These are phyloP conservation scores for Hansfordia pulvinata DNA, from an alignment of 2,329 filamentous ascomycete genomes.

Conservation along the genomic window DNA sequence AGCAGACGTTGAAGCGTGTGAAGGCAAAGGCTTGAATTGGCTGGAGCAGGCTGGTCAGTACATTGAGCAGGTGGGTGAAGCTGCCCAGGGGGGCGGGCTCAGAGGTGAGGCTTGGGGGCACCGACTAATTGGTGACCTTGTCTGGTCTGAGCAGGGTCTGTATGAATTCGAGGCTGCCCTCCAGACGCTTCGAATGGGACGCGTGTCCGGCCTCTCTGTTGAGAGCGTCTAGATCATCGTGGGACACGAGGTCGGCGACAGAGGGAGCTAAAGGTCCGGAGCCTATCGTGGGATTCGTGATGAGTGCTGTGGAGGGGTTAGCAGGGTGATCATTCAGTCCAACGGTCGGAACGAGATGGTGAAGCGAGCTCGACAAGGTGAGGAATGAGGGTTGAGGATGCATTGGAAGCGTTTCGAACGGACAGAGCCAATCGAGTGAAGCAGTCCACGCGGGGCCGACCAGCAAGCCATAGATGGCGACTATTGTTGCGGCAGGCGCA, in stretches of 20 bases:
- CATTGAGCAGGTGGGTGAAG: no score
- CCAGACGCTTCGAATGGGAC: slow-evolving; percentile 49
- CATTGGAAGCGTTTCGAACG: no score
- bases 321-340: slow-evolving; percentile 6
- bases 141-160: slow-evolving; percentile 59
- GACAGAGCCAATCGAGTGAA: no score
- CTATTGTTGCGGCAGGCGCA: no score
- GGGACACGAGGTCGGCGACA: slow-evolving; percentile 35
- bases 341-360: slow-evolving; percentile 1
- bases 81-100: background rate
- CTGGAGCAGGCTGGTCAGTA: slow-evolving; percentile 23
- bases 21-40: slow-evolving; percentile 41
- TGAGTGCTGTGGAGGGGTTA: slow-evolving; percentile 36
- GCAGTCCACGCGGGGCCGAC: no score
- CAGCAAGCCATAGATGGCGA: no score
- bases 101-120: slow-evolving; percentile 1
- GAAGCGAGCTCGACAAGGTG: no score
- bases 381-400: no score
- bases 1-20: slow-evolving; percentile 14
- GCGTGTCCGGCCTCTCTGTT: slow-evolving; percentile 54
- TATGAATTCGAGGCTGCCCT: slow-evolving; percentile 61
- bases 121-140: slow-evolving; percentile 57
- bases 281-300: slow-evolving; percentile 50
- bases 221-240: slow-evolving; percentile 48
- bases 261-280: slow-evolving; percentile 37